Evolutionary conservation across 331 rosid genomes (phyloP).

Genomic region (Quercus tomentella): DNA sequence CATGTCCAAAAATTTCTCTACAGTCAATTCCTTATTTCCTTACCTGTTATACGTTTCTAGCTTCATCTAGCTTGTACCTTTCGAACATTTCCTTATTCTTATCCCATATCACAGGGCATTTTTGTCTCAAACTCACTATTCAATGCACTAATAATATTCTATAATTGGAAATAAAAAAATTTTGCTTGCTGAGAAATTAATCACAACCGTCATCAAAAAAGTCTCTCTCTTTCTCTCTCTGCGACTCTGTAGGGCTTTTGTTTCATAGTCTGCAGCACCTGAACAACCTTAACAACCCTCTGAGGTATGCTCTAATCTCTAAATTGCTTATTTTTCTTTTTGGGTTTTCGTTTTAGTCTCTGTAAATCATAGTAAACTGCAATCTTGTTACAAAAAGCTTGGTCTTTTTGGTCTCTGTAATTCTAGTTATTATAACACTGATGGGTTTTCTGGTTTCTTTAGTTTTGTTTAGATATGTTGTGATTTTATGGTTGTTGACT

Average conservation of each 20-base stretch:
- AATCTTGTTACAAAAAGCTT: background rate
- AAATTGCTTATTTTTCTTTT: background rate
- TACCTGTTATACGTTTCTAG: background rate
- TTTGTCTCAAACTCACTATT: no score
- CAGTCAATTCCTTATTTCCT: background rate
- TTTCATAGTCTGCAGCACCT: background rate
- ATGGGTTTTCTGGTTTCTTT: background rate
- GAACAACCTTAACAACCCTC: background rate
- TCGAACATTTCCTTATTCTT: background rate
- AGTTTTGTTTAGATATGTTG: background rate
- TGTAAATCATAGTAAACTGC: background rate
- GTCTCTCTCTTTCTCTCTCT: background rate
- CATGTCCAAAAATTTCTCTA: no score
- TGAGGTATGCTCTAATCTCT: slow-evolving; percentile 1
- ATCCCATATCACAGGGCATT: no score
- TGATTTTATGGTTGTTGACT: background rate
- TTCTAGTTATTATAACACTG: background rate
- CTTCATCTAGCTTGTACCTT: background rate
- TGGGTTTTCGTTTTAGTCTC: background rate
- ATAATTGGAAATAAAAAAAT: no score
- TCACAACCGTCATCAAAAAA: no score
- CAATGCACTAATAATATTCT: no score
- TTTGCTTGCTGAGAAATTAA: no score
- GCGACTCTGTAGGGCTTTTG: background rate
- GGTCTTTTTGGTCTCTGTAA: no score